Evolutionary conservation across 345 rosid species (phyloP).

Genomic region (Clarkia xantiana): DNA sequence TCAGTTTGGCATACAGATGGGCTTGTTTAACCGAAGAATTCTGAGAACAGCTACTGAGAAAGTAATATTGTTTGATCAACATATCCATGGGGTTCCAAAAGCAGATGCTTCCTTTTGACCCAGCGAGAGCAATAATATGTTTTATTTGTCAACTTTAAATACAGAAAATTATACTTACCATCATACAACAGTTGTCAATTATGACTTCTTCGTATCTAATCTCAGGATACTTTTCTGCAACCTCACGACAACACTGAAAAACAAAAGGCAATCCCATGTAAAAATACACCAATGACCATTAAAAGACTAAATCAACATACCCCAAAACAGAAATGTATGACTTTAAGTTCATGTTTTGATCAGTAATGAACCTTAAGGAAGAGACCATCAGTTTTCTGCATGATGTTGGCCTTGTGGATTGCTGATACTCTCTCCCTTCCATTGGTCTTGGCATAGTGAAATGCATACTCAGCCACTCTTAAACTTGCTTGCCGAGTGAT

Average conservation of each 20-base stretch:
- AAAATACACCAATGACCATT: neutral
- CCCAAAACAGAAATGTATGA: neutral
- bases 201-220: conserved; percentile 91
- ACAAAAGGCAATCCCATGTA: neutral
- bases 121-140: no score
- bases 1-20: no score
- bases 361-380: conserved; percentile 63
- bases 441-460: conserved; percentile 88
- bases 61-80: no score
- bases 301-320: conserved; percentile 6
- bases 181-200: conserved; percentile 99
- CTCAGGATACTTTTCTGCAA: conserved; percentile 96
- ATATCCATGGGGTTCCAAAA: no score
- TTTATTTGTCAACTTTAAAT: neutral
- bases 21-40: no score
- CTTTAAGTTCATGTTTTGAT: neutral
- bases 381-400: conserved; percentile 99
- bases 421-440: conserved; percentile 97
- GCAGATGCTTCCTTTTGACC: no score
- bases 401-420: conserved; percentile 93
- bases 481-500: conserved; percentile 96
- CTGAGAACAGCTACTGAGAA: no score
- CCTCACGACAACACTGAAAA: conserved; percentile 97
- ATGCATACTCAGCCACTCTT: conserved; percentile 98
- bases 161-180: conserved; percentile 33